Evolutionary conservation across 495 filamentous ascomycete species (phyloP).

Genomic region (Durotheca rogersii): DNA sequence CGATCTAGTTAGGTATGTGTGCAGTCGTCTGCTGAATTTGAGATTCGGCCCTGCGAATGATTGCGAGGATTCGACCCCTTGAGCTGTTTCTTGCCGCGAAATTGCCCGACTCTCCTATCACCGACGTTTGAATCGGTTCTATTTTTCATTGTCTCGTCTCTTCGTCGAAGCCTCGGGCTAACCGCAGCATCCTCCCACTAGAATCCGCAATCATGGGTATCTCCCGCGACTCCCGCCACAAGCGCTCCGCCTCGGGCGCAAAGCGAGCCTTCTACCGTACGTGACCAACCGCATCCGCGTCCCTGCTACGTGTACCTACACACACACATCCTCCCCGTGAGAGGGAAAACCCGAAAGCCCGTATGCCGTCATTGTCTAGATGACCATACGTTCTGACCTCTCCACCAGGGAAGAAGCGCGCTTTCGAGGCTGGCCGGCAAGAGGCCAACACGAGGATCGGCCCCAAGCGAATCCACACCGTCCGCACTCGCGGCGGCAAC

Average conservation of each 20-base stretch:
- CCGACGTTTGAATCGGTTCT: background rate
- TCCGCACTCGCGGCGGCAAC: constrained; percentile 98
- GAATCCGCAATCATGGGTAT: constrained; percentile 83
- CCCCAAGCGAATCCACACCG: constrained; percentile 95
- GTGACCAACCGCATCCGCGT: constrained; percentile 37
- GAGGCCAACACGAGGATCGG: constrained; percentile 99
- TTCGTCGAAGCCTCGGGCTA: constrained; percentile 11
- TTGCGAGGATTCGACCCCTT: background rate
- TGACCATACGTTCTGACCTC: constrained; percentile 63
- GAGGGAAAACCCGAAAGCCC: constrained; percentile 59
- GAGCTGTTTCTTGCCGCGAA: background rate
- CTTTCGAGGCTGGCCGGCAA: constrained; percentile 99
- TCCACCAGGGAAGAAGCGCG: constrained; percentile 74
- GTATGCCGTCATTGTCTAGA: constrained; percentile 42
- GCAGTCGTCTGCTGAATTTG: background rate
- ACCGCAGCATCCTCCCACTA: constrained; percentile 23
- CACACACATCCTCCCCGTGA: too few species aligned
- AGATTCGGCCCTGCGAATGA: background rate
- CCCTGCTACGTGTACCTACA: too few species aligned
- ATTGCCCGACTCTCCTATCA: background rate
- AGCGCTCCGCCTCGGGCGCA: constrained; percentile 95
- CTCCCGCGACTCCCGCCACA: constrained; percentile 98
- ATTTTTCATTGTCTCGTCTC: constrained; percentile 4
- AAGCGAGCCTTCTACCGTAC: constrained; percentile 90
- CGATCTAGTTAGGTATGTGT: constrained; percentile 36